These are phyloP conservation scores for Gnaphalium uliginosum DNA, from an alignment of 129 eudicot genomes.

Conservation along the genomic window DNA sequence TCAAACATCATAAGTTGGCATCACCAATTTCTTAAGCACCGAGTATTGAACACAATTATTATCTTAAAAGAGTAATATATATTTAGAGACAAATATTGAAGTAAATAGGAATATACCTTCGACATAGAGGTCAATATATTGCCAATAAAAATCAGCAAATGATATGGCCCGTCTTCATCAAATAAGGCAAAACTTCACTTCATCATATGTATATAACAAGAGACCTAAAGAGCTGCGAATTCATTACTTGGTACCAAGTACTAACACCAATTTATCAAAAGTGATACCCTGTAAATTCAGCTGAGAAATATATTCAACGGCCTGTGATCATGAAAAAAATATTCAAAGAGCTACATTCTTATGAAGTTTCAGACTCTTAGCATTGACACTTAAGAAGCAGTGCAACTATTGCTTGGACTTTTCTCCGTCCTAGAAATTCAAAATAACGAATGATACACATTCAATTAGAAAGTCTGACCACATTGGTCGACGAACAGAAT, in stretches of 20 bases:
- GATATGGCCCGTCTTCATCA: constrained; percentile 71
- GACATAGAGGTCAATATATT: constrained; percentile 97
- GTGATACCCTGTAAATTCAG: background rate
- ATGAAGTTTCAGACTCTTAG: background rate
- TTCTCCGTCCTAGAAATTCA: background rate
- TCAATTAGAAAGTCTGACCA: background rate
- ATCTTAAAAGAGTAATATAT: no score
- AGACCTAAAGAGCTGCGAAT: background rate
- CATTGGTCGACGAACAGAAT: background rate
- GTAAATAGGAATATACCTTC: constrained; percentile 54
- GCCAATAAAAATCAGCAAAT: constrained; percentile 91
- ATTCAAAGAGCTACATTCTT: background rate
- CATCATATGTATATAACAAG: background rate
- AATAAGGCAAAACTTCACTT: constrained; percentile 24
- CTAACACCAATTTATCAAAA: constrained; percentile 1
- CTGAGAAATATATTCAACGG: no score
- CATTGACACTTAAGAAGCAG: background rate
- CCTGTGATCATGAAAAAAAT: no score
- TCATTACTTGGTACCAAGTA: background rate
- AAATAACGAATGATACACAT: background rate
- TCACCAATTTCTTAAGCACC: no score
- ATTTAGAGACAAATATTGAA: constrained; percentile 1
- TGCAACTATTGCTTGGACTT: background rate
- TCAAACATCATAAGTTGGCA: no score
- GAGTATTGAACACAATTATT: no score